Percentiles rank a stretch among this genome's conserved stretches.
phyloP scores from a whole-genome alignment of 805 yeast species.

The Lipomyces starkeyi region DNA sequence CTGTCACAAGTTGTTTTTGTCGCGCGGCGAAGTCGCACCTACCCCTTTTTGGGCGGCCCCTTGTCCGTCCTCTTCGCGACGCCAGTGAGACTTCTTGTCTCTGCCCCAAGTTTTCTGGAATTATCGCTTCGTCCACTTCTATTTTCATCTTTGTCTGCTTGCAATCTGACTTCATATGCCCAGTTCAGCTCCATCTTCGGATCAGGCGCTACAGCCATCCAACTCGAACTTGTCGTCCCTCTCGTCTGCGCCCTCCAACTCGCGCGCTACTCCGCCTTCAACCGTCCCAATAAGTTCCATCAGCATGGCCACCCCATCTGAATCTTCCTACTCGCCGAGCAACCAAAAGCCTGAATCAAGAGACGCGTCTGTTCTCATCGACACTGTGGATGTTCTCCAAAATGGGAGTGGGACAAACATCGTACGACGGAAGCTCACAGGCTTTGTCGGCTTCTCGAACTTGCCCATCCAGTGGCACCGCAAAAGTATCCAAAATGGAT shows the following conservation, averaged over 20 bases:
- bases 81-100: background rate
- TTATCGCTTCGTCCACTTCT: background rate
- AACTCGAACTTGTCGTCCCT: slow-evolving; percentile 9
- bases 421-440: slow-evolving; percentile 81
- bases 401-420: slow-evolving; percentile 54
- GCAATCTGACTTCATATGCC: background rate
- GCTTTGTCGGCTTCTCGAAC: slow-evolving; percentile 96
- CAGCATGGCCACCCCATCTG: slow-evolving; percentile 9
- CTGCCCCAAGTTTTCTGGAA: background rate
- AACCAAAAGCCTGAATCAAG: background rate
- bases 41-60: background rate
- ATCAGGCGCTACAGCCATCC: slow-evolving; percentile 7
- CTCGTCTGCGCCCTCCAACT: slow-evolving; percentile 10
- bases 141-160: background rate
- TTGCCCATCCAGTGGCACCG: slow-evolving; percentile 99
- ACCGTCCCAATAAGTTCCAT: slow-evolving; percentile 3
- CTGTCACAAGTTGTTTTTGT: background rate
- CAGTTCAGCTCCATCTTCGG: background rate
- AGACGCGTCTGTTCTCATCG: slow-evolving; percentile 10
- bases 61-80: background rate
- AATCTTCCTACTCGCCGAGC: background rate
- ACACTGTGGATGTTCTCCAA: slow-evolving; percentile 9
- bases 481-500: slow-evolving; percentile 87
- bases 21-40: background rate
- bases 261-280: slow-evolving; percentile 10